These are phyloP conservation scores for Dioszegia hungarica DNA, from an alignment of 768 basidiomycete genomes.

Conservation along the genomic window DNA sequence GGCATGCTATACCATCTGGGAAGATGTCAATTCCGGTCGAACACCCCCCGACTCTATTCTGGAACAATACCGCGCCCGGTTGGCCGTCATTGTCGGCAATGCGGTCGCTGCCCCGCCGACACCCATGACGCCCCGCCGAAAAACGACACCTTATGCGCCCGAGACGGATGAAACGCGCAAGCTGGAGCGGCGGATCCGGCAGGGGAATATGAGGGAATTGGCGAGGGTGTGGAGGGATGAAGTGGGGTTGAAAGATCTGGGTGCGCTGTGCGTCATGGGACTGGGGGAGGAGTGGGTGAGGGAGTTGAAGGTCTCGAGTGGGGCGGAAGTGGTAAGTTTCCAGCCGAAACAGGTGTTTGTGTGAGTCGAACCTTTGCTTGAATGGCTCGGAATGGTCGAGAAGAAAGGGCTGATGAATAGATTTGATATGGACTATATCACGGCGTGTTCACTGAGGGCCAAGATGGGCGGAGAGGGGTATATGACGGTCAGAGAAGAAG, in stretches of 20 bases:
- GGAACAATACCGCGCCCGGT: neutral
- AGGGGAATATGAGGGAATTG: conserved; percentile 18
- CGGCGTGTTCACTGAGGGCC: conserved; percentile 13
- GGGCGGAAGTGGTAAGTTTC: neutral
- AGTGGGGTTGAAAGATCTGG: conserved; percentile 3
- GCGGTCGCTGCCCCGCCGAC: neutral
- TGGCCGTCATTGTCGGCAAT: neutral
- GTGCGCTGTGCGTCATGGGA: neutral
- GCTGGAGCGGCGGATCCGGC: neutral
- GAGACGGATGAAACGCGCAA: neutral
- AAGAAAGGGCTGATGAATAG: conserved; percentile 10
- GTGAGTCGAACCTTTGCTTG: neutral
- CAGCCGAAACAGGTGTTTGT: conserved; percentile 6
- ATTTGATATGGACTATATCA: conserved; percentile 35
- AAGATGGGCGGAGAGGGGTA: neutral
- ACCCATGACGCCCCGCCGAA: neutral
- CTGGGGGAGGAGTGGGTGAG: conserved; percentile 23
- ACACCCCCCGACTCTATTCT: neutral
- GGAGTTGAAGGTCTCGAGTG: conserved; percentile 7
- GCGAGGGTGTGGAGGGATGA: conserved; percentile 19
- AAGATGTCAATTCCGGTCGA: neutral
- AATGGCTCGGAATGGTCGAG: neutral
- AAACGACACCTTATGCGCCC: neutral
- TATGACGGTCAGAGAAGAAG: neutral
- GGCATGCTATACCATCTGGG: conserved; percentile 13